A percentile compares a stretch with the other conserved stretches of the same genome.
These are phyloP conservation scores for Castanospermum australe DNA, from an alignment of 306 rosid species.

Conservation along the genomic window DNA sequence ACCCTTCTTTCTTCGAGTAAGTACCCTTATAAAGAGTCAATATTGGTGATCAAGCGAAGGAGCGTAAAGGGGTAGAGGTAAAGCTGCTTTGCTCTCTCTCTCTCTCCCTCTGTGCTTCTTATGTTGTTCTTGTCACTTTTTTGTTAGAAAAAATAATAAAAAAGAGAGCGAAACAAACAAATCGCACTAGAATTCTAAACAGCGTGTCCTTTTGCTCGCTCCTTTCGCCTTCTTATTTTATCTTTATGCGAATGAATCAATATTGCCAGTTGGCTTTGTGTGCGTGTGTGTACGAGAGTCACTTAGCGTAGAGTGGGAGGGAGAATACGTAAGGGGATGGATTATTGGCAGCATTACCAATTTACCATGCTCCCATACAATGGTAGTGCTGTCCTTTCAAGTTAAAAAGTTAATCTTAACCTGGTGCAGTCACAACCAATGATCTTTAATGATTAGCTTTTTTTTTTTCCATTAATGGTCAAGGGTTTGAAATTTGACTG, in stretches of 20 bases:
- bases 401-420: slow-evolving; percentile 29
- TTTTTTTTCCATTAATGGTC: slow-evolving; percentile 26
- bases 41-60: background rate
- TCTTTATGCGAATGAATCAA: slow-evolving; percentile 63
- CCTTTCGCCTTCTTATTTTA: slow-evolving; percentile 67
- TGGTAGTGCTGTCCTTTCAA: slow-evolving; percentile 31
- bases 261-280: slow-evolving; percentile 86
- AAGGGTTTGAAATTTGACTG: slow-evolving; percentile 23
- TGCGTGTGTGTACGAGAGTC: slow-evolving; percentile 44
- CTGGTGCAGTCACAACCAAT: slow-evolving; percentile 27
- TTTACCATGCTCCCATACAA: slow-evolving; percentile 32
- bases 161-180: slow-evolving; percentile 44
- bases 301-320: slow-evolving; percentile 26
- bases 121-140: slow-evolving; percentile 26
- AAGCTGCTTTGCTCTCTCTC: slow-evolving; percentile 10
- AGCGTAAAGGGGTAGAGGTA: background rate
- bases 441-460: slow-evolving; percentile 28
- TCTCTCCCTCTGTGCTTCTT: slow-evolving; percentile 24
- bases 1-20: background rate
- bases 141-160: slow-evolving; percentile 20
- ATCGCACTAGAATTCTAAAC: slow-evolving; percentile 64
- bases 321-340: slow-evolving; percentile 6
- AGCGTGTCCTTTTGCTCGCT: slow-evolving; percentile 62
- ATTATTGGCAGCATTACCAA: slow-evolving; percentile 5
- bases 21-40: background rate